A percentile compares a stretch with the other conserved stretches of the same genome.
These are phyloP conservation scores for Pezicula rhizophila DNA, from an alignment of 2,329 filamentous ascomycete genomes.

Conservation along the genomic window DNA sequence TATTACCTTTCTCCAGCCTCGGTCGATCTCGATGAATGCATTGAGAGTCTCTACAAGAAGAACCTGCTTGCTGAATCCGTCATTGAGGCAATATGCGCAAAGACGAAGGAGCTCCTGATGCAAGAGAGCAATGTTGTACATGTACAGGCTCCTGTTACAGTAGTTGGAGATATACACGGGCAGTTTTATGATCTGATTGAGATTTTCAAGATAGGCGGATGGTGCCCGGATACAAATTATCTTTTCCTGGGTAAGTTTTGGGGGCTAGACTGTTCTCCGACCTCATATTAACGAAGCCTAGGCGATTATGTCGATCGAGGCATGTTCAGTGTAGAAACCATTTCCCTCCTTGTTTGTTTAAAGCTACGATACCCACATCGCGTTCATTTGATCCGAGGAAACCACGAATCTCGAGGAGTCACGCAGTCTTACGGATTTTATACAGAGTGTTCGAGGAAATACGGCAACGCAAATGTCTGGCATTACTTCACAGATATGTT, in stretches of 20 bases:
- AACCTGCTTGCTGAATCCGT: slow-evolving; percentile 95
- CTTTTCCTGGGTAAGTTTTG: slow-evolving; percentile 72
- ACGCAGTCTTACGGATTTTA: slow-evolving; percentile 99
- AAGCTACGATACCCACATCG: slow-evolving; percentile 95
- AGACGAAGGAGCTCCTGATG: slow-evolving; percentile 98
- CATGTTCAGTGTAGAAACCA: slow-evolving; percentile 98
- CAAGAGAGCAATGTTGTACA: slow-evolving; percentile 99
- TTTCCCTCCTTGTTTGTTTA: slow-evolving; percentile 92
- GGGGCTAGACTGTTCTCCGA: slow-evolving; percentile 6
- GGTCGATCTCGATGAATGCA: slow-evolving; percentile 98
- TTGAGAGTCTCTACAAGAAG: slow-evolving; percentile 92
- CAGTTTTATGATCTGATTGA: slow-evolving; percentile 99
- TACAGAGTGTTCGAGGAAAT: slow-evolving; percentile 95
- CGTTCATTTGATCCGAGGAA: slow-evolving; percentile 92
- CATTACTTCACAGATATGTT: slow-evolving; percentile 99
- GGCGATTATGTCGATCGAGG: slow-evolving; percentile 98
- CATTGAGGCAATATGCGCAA: slow-evolving; percentile 98
- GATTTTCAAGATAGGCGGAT: slow-evolving; percentile 97
- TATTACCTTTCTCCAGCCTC: slow-evolving; percentile 53
- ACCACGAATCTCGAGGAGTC: slow-evolving; percentile 95
- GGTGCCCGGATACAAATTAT: slow-evolving; percentile 97
- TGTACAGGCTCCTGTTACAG: slow-evolving; percentile 89
- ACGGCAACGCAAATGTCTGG: slow-evolving; percentile 98
- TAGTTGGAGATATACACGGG: slow-evolving; percentile 96
- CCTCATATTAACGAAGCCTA: slow-evolving; percentile 8